Evolutionary conservation across 2,329 filamentous ascomycete genomes (phyloP), one percentile per base, ranked within the genome.

Genomic region (Sporothrix dimorphospora): DNA sequence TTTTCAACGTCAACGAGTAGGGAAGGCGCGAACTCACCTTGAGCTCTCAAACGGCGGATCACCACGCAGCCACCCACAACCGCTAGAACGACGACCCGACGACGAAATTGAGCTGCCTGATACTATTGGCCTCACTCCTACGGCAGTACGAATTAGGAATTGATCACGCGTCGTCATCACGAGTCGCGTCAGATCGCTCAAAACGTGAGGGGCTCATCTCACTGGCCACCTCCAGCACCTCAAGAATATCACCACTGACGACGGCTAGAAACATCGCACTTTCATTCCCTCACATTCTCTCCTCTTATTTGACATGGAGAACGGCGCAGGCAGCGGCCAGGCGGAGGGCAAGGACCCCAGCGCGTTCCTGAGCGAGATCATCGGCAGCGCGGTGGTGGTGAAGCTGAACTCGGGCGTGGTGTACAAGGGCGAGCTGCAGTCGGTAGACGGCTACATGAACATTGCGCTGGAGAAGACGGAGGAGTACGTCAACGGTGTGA

Each of bases 391-490:
- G 49, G 96, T 99, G 76, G 97, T 94, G 1, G 95, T 99, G 76
- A 98, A 98, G 85, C 88, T 99, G 77, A 99, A 99, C 84, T 98
- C 94, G n/a, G 96, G 96, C 71, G 94, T 98, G 73, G 91, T 98
- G 75, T 99, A 98, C 87, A 98, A 96, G 88, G 95, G 96, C 77
- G 94, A 98, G 81, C 88, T 98, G 49, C 94, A 98, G 81, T 97
- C 94, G 0, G 95, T 99, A 67, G 96, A 99, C 81, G 96, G 96
- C 69, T 99, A 98, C 84, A 99, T 99, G 96, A 99, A 99, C 84
- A 98, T 99, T 80, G 95, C 96, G 14, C 88, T 99, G 40, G 96
- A 99, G 82, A 96, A 97, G 83, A 97, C 94, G 24, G 91, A 93
- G 76, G 96, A 99, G 83, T 94, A 91, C 77, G 92, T 98, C 76